phyloP scores from a whole-genome alignment of 352 stramenopile species.

The Phytophthora europaea region DNA sequence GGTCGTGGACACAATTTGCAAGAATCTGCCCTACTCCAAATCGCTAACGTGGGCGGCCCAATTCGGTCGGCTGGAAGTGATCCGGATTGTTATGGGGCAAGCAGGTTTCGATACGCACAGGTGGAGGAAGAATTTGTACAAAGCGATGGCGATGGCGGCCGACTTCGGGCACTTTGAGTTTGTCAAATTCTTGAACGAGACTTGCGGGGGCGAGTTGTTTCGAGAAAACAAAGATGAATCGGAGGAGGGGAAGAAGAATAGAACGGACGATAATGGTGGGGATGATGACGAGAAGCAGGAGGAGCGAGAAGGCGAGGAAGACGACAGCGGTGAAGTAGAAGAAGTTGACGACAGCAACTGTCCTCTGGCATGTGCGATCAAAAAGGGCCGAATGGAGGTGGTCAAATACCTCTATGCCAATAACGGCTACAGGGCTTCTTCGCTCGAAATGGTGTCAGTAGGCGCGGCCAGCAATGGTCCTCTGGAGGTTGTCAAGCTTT shows the following conservation, averaged over 20 bases:
- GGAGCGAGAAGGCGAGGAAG: background rate
- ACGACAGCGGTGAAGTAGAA: background rate
- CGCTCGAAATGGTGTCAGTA: background rate
- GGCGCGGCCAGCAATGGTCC: background rate
- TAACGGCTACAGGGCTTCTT: background rate
- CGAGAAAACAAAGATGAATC: background rate
- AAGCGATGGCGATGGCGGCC: background rate
- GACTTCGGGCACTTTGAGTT: background rate
- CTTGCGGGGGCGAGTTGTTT: background rate
- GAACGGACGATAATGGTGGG: background rate
- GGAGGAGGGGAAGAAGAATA: background rate
- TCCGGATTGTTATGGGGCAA: background rate
- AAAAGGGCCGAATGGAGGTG: background rate
- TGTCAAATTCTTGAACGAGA: constrained; percentile 11
- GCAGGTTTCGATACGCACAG: background rate
- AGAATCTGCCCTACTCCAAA: constrained; percentile 1
- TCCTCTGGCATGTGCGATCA: constrained; percentile 1
- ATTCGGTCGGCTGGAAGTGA: background rate
- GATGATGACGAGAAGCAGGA: background rate
- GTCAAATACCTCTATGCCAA: constrained; percentile 9
- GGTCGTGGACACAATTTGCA: constrained; percentile 9
- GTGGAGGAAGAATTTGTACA: background rate
- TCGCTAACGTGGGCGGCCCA: background rate
- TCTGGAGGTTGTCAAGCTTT: constrained; percentile 2
- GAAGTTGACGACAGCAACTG: background rate